These are phyloP conservation scores for Colletotrichum echinochloae DNA, from an alignment of 2,329 filamentous ascomycete species.

Conservation along the genomic window DNA sequence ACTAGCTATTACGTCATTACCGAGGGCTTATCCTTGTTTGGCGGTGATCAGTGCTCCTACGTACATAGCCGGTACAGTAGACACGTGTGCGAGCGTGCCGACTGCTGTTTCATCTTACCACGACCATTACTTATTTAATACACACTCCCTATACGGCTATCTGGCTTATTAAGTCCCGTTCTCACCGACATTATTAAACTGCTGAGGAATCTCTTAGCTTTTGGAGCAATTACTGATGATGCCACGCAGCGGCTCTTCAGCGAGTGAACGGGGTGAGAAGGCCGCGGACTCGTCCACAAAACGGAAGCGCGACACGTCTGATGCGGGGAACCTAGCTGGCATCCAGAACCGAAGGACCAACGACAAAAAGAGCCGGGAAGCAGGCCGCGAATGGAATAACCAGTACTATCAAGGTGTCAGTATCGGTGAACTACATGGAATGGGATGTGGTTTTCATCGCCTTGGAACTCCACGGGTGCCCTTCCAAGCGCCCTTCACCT, in stretches of 20 bases:
- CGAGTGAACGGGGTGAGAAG: neutral
- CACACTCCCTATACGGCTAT: too few relatives aligned
- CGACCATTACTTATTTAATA: too few relatives aligned
- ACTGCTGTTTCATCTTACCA: too few relatives aligned
- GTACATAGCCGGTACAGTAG: too few relatives aligned
- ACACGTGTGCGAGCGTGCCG: too few relatives aligned
- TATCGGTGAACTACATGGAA: neutral
- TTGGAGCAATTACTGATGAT: too few relatives aligned
- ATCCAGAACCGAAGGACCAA: constrained; percentile 6
- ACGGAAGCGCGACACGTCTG: constrained; percentile 15
- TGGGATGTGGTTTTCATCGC: neutral
- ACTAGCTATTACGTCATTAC: too few relatives aligned
- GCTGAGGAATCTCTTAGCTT: too few relatives aligned
- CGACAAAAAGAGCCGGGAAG: neutral
- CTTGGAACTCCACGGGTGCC: neutral
- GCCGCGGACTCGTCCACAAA: neutral
- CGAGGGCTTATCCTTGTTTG: too few relatives aligned
- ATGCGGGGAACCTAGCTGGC: neutral
- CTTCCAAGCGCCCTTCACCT: constrained; percentile 2
- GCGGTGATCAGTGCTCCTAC: too few relatives aligned
- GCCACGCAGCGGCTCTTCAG: neutral
- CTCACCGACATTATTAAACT: too few relatives aligned
- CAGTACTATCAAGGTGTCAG: constrained; percentile 18
- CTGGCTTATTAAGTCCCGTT: too few relatives aligned
- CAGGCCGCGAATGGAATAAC: neutral